A percentile compares a stretch with the other conserved stretches of the same genome.
phyloP scores from a whole-genome alignment of 176 grass and related monocot genomes.

The Puccinellia tenuiflora region DNA sequence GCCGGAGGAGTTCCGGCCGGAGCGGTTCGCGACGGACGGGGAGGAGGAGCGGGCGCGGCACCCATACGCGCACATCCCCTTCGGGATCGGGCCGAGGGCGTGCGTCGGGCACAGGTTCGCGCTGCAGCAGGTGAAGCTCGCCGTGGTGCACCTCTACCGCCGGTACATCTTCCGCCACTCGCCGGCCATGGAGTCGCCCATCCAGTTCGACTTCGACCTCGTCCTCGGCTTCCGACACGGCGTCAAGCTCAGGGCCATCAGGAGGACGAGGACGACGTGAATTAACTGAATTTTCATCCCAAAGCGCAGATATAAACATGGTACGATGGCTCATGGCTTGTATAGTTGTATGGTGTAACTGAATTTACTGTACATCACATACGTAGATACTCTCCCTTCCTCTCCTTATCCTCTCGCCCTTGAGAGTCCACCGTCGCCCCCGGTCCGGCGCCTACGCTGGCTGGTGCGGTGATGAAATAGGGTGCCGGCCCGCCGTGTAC shows the following conservation, averaged over 20 bases:
- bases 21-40: conserved; percentile 54
- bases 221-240: conserved; percentile 78
- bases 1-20: conserved; percentile 63
- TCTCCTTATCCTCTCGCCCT: too few species aligned
- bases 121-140: conserved; percentile 83
- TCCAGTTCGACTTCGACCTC: conserved; percentile 82
- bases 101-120: conserved; percentile 92
- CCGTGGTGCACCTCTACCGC: conserved; percentile 62
- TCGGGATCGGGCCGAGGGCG: conserved; percentile 2
- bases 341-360: neutral
- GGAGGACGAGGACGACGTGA: neutral
- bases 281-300: too few species aligned
- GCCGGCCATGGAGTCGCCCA: conserved; percentile 63
- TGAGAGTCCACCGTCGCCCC: too few species aligned
- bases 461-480: too few species aligned
- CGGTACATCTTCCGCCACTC: conserved; percentile 42
- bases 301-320: neutral
- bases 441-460: too few species aligned
- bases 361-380: too few species aligned
- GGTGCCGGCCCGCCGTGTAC: too few species aligned
- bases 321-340: neutral
- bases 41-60: conserved; percentile 63
- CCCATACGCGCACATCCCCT: conserved; percentile 40
- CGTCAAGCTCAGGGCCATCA: conserved; percentile 73
- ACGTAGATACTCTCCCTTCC: too few species aligned